Evolutionary conservation across 305 asterid species (phyloP), one percentile per base, ranked within the genome.

Genomic region (Salvia sclarea): DNA sequence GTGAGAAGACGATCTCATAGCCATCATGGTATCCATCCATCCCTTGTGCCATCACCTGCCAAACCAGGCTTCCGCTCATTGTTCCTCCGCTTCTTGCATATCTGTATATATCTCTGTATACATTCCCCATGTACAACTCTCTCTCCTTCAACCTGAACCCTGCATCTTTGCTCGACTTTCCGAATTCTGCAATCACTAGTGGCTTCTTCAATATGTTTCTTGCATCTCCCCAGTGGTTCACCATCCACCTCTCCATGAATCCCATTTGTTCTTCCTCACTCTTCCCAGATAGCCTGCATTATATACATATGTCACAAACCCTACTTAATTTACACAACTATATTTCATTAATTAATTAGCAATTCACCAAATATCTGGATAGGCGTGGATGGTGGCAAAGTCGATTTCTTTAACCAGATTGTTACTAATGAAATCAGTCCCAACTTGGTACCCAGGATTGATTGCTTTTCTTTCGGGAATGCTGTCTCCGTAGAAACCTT

Each of bases 401-500:
- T 91, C 96, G 43, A 91, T 82, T 24, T 86, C 85, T 1, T 1
- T 56, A 20, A 86, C 47, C 11, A 85, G 89, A 47, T 88, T 66
- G 73, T 78, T 86, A 8, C 75, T 76, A 3, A 88, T 82, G 69
- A 86, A 91, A 79, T 91, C 97, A 0, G 97, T 85, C 16, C 97
- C 96, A 1, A 86, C 85, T 82, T 81, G 85, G 66, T 81, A 88
- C n/a, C 95, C 95, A 0, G 95, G 96, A 54, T 91, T 88, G 7
- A 71, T 71, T 72, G 79, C 76, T 69, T 84, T 84, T 66, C 85
- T 78, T 6, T 77, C 64, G 0, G 95, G 92, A 78, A 69, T 71
- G 1, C 88, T 58, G 48, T 88, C 97, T 33, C 97, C 92, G 38
- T 91, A 91, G 70, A 88, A 91, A 12, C 97, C 97, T 54, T 88